A percentile compares a stretch with the other conserved stretches of the same genome.
Evolutionary conservation across 805 yeast species (phyloP).

Genomic region (Candida insectorum): DNA sequence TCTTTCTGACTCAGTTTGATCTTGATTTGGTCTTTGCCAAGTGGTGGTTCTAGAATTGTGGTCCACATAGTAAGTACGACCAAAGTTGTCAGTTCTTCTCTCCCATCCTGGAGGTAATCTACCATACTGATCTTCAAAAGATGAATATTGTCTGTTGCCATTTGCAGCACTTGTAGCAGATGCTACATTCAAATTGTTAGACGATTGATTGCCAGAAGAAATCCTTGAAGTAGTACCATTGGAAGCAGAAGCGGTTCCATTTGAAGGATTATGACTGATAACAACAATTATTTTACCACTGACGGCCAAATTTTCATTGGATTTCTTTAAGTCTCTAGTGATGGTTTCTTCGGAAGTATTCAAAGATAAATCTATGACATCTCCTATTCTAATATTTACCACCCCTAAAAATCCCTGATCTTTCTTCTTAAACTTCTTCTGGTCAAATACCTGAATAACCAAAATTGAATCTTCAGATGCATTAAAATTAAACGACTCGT

Average conservation of each 20-base stretch:
- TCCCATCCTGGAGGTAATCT: conserved; percentile 99
- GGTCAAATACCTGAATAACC: conserved; percentile 94
- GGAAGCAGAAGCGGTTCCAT: conserved; percentile 10
- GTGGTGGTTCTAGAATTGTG: conserved; percentile 97
- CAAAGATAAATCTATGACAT: conserved; percentile 68
- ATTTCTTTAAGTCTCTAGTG: conserved; percentile 86
- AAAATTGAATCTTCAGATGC: conserved; percentile 79
- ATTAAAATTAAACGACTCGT: conserved; percentile 79
- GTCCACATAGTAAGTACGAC: conserved; percentile 96
- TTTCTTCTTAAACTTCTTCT: conserved; percentile 94
- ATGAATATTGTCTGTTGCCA: conserved; percentile 66
- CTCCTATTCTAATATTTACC: conserved; percentile 85
- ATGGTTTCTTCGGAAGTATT: conserved; percentile 70
- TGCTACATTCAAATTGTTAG: conserved; percentile 5
- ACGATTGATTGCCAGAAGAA: conserved; percentile 13
- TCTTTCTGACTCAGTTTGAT: conserved; percentile 69
- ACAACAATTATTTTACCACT: conserved; percentile 86
- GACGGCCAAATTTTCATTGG: conserved; percentile 90
- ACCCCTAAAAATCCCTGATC: conserved; percentile 98
- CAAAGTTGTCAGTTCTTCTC: conserved; percentile 94
- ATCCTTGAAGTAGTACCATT: no score
- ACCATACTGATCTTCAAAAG: conserved; percentile 96
- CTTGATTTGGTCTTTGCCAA: conserved; percentile 95
- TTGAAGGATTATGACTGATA: conserved; percentile 43
- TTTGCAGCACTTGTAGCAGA: conserved; percentile 5